These are phyloP conservation scores for Pulveroboletus ridleyi DNA, from an alignment of 1,284 basidiomycete species.

Conservation along the genomic window DNA sequence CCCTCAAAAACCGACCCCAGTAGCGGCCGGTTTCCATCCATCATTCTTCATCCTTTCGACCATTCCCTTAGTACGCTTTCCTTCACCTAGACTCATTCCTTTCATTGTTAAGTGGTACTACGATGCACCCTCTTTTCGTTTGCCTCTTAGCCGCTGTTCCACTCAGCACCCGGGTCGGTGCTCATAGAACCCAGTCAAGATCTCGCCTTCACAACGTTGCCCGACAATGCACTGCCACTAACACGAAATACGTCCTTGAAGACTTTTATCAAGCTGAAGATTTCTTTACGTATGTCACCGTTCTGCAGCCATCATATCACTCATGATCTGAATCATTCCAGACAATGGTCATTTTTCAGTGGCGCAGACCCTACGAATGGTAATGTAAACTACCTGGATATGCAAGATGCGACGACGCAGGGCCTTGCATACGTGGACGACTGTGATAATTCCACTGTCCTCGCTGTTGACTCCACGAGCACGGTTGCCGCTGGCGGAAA, in stretches of 20 bases:
- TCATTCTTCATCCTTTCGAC: not conserved
- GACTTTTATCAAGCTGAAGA: slow-evolving; percentile 39
- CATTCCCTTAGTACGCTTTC: slow-evolving; percentile 9
- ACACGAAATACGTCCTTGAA: slow-evolving; percentile 28
- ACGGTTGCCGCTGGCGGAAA: slow-evolving; percentile 55
- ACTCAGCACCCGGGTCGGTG: slow-evolving; percentile 41
- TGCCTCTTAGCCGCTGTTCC: slow-evolving; percentile 27
- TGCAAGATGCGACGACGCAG: slow-evolving; percentile 50
- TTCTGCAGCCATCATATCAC: not conserved
- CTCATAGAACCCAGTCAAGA: slow-evolving; percentile 24
- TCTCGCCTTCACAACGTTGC: slow-evolving; percentile 35
- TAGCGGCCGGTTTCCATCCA: not conserved
- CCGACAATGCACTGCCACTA: slow-evolving; percentile 27
- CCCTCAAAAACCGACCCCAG: slow-evolving; percentile 11
- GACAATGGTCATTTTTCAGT: slow-evolving; percentile 70
- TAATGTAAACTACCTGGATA: slow-evolving; percentile 59
- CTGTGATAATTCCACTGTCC: slow-evolving; percentile 54
- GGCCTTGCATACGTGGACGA: slow-evolving; percentile 65
- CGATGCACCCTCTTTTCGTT: slow-evolving; percentile 37
- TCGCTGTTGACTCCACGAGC: slow-evolving; percentile 69
- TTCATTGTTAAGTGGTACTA: slow-evolving; percentile 21
- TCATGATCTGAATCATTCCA: slow-evolving; percentile 31
- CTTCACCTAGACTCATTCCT: slow-evolving; percentile 14
- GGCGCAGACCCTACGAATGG: slow-evolving; percentile 71
- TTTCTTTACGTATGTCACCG: slow-evolving; percentile 35